These are phyloP conservation scores for Cryptomeria japonica DNA, from an alignment of 75 land plant species.

Conservation along the genomic window DNA sequence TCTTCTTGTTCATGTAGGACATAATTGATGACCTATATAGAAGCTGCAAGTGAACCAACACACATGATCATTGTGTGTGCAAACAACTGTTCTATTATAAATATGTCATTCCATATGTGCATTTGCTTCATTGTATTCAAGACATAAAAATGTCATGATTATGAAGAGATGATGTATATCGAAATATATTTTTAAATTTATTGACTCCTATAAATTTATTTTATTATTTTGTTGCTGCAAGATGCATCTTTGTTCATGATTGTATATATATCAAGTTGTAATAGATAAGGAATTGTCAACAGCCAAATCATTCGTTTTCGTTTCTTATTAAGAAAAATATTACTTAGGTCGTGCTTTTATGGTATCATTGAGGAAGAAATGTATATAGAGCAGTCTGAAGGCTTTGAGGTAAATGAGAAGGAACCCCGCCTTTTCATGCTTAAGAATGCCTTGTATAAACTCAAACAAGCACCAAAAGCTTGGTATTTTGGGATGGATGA, in stretches of 20 bases:
- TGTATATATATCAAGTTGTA: not conserved
- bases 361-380: too few species aligned
- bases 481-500: too few species aligned
- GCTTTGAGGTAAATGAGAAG: too few species aligned
- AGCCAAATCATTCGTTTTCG: not conserved
- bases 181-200: too few species aligned
- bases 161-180: not conserved
- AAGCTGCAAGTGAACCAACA: slow-evolving; percentile 14
- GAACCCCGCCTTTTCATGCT: too few species aligned
- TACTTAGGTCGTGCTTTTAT: not conserved
- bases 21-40: slow-evolving; percentile 22
- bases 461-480: too few species aligned
- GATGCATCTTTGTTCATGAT: not conserved
- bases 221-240: not conserved
- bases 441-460: too few species aligned
- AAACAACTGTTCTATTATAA: not conserved
- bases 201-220: not conserved
- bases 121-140: not conserved
- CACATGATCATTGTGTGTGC: not conserved
- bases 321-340: not conserved
- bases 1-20: slow-evolving; percentile 12
- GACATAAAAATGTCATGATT: not conserved
- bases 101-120: not conserved
- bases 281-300: not conserved
- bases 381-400: too few species aligned